Percentiles rank a stretch among this genome's conserved stretches.
Conservation (phyloP, 352 stramenopile species). For the Phytophthora gonapodyides region DNA sequence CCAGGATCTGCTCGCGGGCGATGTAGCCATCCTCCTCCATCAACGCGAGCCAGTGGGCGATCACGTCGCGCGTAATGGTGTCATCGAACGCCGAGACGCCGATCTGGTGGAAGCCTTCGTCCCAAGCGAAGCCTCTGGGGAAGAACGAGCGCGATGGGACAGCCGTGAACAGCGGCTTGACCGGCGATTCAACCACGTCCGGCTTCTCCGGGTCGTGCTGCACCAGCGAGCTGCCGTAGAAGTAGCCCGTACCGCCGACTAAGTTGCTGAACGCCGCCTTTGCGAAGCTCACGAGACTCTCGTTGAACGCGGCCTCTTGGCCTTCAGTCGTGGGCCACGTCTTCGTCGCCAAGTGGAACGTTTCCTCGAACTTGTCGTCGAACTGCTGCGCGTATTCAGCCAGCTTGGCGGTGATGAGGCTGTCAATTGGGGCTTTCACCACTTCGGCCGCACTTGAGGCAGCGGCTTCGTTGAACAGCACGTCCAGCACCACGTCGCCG, state of each 20-base stretch:
- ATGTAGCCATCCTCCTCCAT: constrained; percentile 93
- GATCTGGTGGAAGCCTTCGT: constrained; percentile 95
- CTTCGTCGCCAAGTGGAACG: constrained; percentile 57
- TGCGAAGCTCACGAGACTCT: constrained; percentile 69
- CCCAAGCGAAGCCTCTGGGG: constrained; percentile 93
- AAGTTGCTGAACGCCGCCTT: constrained; percentile 90
- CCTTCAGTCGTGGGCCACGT: constrained; percentile 22
- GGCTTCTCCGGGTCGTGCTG: constrained; percentile 55
- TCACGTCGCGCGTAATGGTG: constrained; percentile 72
- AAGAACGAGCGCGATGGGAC: constrained; percentile 95
- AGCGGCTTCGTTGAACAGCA: constrained; percentile 62
- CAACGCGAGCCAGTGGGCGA: constrained; percentile 87
- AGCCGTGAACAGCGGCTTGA: constrained; percentile 81
- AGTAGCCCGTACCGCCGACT: constrained; percentile 90
- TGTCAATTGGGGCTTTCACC: constrained; percentile 27
- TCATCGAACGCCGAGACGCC: constrained; percentile 81
- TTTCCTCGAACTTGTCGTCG: constrained; percentile 56
- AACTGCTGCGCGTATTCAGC: constrained; percentile 45
- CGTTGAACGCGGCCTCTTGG: constrained; percentile 43
- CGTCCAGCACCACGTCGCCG: constrained; percentile 63
- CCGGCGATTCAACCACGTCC: constrained; percentile 42
- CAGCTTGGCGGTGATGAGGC: constrained; percentile 26
- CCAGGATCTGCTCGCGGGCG: constrained; percentile 91
- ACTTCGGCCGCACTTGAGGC: constrained; percentile 15
- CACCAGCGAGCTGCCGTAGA: constrained; percentile 85